phyloP scores from a whole-genome alignment of 2,329 filamentous ascomycete genomes.

The Cladosporium sp. region DNA sequence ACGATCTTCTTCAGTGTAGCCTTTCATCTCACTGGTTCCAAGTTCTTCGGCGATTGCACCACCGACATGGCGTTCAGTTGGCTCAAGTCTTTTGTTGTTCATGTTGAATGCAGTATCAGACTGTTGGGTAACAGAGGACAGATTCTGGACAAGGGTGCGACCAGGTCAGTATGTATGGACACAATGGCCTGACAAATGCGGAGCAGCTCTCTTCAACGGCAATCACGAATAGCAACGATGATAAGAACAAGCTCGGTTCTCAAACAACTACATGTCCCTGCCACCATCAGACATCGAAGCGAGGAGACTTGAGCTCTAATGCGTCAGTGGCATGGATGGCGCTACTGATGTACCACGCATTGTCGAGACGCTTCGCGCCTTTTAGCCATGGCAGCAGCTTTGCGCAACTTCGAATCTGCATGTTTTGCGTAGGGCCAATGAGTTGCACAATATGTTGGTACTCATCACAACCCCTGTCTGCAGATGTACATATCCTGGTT shows the following conservation, averaged over 20 bases:
- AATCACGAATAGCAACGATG: neutral
- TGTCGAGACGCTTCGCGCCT: neutral
- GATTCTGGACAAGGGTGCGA: neutral
- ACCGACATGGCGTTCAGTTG: conserved; percentile 10
- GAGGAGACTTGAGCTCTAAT: neutral
- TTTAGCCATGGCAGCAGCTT: neutral
- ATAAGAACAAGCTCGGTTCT: neutral
- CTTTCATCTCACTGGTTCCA: neutral
- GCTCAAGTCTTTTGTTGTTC: neutral
- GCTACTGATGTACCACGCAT: neutral
- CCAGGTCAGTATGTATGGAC: neutral
- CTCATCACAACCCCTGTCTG: conserved; percentile 7
- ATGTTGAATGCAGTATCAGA: neutral
- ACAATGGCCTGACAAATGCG: neutral
- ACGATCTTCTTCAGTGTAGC: conserved; percentile 32
- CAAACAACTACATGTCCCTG: neutral
- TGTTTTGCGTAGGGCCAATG: neutral
- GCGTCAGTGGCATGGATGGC: conserved; percentile 2
- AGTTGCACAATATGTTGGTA: neutral
- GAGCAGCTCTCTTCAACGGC: neutral
- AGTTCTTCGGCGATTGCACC: conserved; percentile 8
- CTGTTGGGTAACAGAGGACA: conserved; percentile 2
- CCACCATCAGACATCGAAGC: neutral
- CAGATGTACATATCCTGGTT: conserved; percentile 6
- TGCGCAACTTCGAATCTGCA: neutral